Percentiles rank a stretch among this genome's conserved stretches.
Evolutionary conservation across 306 rosid genomes (phyloP).

Genomic region (Rubus parviflorus): DNA sequence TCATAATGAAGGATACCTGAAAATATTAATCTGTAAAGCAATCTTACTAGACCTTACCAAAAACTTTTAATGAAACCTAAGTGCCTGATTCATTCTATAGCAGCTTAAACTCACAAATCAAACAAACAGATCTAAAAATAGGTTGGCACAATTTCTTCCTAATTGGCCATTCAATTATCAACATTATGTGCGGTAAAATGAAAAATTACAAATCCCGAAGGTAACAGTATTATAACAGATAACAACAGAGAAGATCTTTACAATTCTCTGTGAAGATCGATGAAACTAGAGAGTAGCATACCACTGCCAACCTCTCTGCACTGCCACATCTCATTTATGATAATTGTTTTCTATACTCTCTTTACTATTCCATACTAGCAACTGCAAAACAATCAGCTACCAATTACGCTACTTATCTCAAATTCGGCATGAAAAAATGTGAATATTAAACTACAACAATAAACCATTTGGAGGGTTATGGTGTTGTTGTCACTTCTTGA

Average conservation of each 20-base stretch:
- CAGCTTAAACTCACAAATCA: not conserved
- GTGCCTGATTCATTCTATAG: not conserved
- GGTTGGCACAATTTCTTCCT: not conserved
- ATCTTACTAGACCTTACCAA: not conserved
- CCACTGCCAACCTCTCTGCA: slow-evolving; percentile 15
- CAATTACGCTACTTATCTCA: slow-evolving; percentile 41
- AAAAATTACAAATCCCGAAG: slow-evolving; percentile 38
- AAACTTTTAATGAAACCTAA: not conserved
- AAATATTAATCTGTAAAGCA: not conserved
- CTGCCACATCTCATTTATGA: slow-evolving; percentile 13
- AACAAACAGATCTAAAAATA: not conserved
- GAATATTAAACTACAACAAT: slow-evolving; percentile 55
- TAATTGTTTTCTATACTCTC: slow-evolving; percentile 18
- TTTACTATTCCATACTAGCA: slow-evolving; percentile 33
- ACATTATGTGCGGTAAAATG: slow-evolving; percentile 25
- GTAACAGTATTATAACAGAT: slow-evolving; percentile 26
- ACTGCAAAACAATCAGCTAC: slow-evolving; percentile 21
- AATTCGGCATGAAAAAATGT: slow-evolving; percentile 36
- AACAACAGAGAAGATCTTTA: slow-evolving; percentile 41
- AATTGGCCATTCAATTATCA: not conserved
- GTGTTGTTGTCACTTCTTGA: slow-evolving; percentile 40
- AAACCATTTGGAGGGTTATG: slow-evolving; percentile 26
- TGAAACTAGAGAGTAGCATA: slow-evolving; percentile 20
- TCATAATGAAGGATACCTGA: not conserved
- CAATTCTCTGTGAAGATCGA: slow-evolving; percentile 32